Evolutionary conservation across 2,329 filamentous ascomycete genomes (phyloP).

Genomic region (Coniella vitis): DNA sequence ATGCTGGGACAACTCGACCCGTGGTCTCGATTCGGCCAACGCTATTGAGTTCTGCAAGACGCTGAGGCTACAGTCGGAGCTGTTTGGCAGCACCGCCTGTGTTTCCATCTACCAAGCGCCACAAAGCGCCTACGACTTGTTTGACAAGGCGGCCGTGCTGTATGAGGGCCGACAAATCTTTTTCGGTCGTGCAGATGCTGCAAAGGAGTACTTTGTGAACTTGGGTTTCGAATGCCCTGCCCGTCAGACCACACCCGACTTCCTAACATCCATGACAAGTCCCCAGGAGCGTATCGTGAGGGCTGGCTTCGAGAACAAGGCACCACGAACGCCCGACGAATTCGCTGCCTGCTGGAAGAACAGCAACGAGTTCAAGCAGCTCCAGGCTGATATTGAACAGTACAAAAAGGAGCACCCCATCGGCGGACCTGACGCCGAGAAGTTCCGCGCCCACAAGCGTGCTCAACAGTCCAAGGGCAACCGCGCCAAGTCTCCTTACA

Average conservation of each 20-base stretch:
- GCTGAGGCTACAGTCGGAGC: constrained; percentile 58
- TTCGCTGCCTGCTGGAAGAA: constrained; percentile 53
- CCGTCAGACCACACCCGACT: constrained; percentile 64
- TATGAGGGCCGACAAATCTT: constrained; percentile 58
- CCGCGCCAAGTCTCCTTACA: constrained; percentile 72
- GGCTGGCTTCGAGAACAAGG: constrained; percentile 48
- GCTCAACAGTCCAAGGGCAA: constrained; percentile 50
- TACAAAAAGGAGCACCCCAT: constrained; percentile 49
- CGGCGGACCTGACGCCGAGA: constrained; percentile 48
- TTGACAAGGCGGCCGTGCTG: constrained; percentile 52
- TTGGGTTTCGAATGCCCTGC: constrained; percentile 62
- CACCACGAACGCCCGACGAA: constrained; percentile 54
- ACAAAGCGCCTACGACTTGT: constrained; percentile 56
- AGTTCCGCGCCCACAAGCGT: constrained; percentile 47
- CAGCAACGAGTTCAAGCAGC: constrained; percentile 41
- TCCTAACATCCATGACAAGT: constrained; percentile 64
- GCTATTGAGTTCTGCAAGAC: constrained; percentile 70
- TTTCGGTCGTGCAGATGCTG: constrained; percentile 53
- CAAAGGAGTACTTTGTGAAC: constrained; percentile 58
- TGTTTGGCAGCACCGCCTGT: constrained; percentile 57
- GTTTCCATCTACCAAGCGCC: constrained; percentile 71
- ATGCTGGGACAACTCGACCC: constrained; percentile 66
- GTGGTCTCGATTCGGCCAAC: constrained; percentile 69
- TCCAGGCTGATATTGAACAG: constrained; percentile 48
- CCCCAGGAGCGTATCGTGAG: constrained; percentile 49